Base-by-base conservation (phyloP, 108 stramenopile genomes). In the Cyclotella atomus region DNA sequence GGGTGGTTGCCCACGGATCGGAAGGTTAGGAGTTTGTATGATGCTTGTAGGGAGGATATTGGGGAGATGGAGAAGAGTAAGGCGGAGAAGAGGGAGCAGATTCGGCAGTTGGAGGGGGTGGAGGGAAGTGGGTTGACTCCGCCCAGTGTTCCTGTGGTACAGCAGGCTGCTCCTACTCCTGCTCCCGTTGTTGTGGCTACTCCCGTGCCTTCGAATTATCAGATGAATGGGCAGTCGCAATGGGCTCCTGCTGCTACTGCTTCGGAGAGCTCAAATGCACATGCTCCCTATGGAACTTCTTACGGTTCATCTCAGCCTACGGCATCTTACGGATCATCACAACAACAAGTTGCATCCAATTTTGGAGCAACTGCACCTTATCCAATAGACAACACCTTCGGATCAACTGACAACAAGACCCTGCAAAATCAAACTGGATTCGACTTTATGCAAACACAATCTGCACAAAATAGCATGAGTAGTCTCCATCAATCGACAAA, bases 1-100 rank as follows among this genome's bases (percentile, higher is more conserved):
- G 85, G 83, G 33, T 93, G 87, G 84, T 68, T 93, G 45, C 92
- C 92, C 6, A 89, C 89, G 23, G 89, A 89, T 68, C 70, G 92
- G n/a, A 86, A 89, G 50, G 84, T 93, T 16, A 61, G 92, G 34
- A 75, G 78, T 10, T 73, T 93, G 46, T 93, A 93, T 65, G 92
- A 93, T 79, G 53, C 53, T n/a, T 74, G 77, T 10, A 64, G 92
- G 15, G 59, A 72, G 20, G 92, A 93, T 65, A 80, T 93, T 34
- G 82, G 80, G 23, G 59, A 59, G 33, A 77, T 89, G 65, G 83
- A 85, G 20, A 50, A 71, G 25, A 20, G 66, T 24, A 81, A 81
- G 75, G 80, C 53, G 21, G 77, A 84, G 20, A 84, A 84, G 72
- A 32, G 62, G 36, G 71, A 73, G 24, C 79, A 80, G 38, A 80